Evolutionary conservation across 345 rosid species (phyloP).

Genomic region (Eucalyptus leucophloia): DNA sequence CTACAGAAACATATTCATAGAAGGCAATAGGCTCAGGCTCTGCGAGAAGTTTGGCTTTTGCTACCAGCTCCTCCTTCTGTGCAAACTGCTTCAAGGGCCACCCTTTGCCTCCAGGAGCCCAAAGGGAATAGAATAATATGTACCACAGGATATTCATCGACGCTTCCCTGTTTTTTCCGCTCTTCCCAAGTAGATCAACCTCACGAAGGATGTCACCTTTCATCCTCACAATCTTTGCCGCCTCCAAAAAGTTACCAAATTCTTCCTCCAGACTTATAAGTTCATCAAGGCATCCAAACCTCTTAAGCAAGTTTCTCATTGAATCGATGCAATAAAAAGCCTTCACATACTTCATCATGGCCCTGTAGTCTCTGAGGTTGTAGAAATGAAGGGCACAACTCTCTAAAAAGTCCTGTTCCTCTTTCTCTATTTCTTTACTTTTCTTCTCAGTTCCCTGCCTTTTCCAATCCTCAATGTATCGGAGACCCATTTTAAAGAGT

Average conservation of each 20-base stretch:
- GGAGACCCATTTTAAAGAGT: background rate
- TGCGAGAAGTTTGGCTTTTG: slow-evolving; percentile 21
- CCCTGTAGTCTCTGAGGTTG: background rate
- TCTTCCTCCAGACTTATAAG: slow-evolving; percentile 9
- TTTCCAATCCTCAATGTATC: background rate
- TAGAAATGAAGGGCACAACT: background rate
- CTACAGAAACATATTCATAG: slow-evolving; percentile 5
- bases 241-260: slow-evolving; percentile 3
- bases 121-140: slow-evolving; percentile 25
- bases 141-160: slow-evolving; percentile 9
- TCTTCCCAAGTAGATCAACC: slow-evolving; percentile 25
- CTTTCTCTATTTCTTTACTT: background rate
- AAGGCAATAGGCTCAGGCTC: slow-evolving; percentile 1
- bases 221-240: slow-evolving; percentile 8
- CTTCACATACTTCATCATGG: slow-evolving; percentile 14
- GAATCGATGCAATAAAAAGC: background rate
- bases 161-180: slow-evolving; percentile 18
- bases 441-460: background rate
- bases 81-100: slow-evolving; percentile 36
- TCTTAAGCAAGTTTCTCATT: background rate
- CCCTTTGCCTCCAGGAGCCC: slow-evolving; percentile 22
- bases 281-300: slow-evolving; percentile 1
- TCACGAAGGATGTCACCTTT: slow-evolving; percentile 18
- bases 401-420: background rate
- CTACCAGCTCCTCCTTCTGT: slow-evolving; percentile 11